A percentile compares a stretch with the other conserved stretches of the same genome.
phyloP scores from a whole-genome alignment of 2,329 filamentous ascomycete genomes.

The Gnomoniopsis sp. region DNA sequence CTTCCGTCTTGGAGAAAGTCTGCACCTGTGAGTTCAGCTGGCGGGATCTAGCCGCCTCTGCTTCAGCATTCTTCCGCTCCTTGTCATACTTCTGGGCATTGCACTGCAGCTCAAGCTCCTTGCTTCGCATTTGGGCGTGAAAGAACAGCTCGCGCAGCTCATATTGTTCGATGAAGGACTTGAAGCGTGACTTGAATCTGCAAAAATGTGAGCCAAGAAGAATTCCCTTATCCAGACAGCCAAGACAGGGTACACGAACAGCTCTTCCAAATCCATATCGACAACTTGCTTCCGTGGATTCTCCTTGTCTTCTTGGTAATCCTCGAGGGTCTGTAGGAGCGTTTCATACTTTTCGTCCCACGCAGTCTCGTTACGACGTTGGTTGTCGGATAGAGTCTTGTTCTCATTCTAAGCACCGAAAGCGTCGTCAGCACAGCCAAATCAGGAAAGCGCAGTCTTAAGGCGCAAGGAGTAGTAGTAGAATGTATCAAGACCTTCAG shows the following conservation, averaged over 20 bases:
- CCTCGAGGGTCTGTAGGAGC: conserved; percentile 79
- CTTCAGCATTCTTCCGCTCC: conserved; percentile 83
- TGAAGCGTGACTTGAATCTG: conserved; percentile 83
- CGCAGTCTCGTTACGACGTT: conserved; percentile 76
- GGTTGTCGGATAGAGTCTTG: conserved; percentile 81
- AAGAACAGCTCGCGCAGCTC: conserved; percentile 94
- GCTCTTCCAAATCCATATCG: conserved; percentile 83
- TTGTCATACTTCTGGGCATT: conserved; percentile 85
- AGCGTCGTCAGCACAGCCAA: not conserved
- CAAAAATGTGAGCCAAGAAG: conserved; percentile 30
- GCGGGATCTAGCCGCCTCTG: conserved; percentile 74
- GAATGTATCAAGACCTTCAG: conserved; percentile 67
- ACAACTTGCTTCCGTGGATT: conserved; percentile 75
- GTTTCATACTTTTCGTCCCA: conserved; percentile 83
- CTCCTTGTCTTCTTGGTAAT: conserved; percentile 83
- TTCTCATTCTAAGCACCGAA: conserved; percentile 69
- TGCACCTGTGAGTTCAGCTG: conserved; percentile 89
- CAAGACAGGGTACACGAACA: conserved; percentile 54
- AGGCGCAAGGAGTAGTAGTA: not conserved
- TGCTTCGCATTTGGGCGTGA: conserved; percentile 84
- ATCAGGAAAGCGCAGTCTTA: not conserved
- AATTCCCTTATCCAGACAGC: not conserved
- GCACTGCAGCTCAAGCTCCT: conserved; percentile 93
- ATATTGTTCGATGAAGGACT: conserved; percentile 94
- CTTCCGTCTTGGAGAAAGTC: conserved; percentile 93